Evolutionary conservation across 2,329 filamentous ascomycete species (phyloP).

Genomic region (Incumbomyces delicatus): DNA sequence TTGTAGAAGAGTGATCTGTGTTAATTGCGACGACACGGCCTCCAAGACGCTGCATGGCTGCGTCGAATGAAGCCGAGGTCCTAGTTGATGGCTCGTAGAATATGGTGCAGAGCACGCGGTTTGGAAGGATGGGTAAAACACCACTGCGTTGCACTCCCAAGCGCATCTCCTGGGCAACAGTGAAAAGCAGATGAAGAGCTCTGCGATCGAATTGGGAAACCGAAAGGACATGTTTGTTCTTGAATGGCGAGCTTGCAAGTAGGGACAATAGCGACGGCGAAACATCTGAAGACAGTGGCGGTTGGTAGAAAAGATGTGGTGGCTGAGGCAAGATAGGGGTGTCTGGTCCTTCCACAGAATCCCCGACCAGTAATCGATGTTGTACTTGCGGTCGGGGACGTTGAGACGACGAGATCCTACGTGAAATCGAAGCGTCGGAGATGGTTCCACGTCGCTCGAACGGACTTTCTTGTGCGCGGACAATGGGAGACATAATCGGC

Average conservation of each 20-base stretch:
- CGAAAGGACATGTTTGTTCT: conserved; percentile 79
- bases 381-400: conserved; percentile 14
- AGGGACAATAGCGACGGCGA: conserved; percentile 57
- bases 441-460: conserved; percentile 24
- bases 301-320: conserved; percentile 35
- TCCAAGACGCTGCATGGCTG: conserved; percentile 95
- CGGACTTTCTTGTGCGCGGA: conserved; percentile 28
- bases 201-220: conserved; percentile 81
- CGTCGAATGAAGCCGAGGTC: conserved; percentile 91
- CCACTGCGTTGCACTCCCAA: conserved; percentile 88
- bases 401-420: conserved; percentile 18
- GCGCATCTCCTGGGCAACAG: conserved; percentile 95
- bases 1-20: conserved; percentile 74
- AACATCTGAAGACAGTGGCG: conserved; percentile 44
- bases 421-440: conserved; percentile 8
- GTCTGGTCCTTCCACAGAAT: conserved; percentile 17
- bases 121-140: conserved; percentile 75
- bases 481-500: conserved; percentile 33
- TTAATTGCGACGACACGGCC: conserved; percentile 75
- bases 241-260: conserved; percentile 73
- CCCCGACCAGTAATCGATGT: conserved; percentile 4
- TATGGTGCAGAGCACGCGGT: conserved; percentile 77
- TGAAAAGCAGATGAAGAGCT: conserved; percentile 89
- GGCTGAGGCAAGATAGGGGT: conserved; percentile 20
- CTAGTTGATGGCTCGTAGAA: conserved; percentile 98